Base-by-base conservation (phyloP, 805 yeast species). In the Kodamaea jinghongensis region DNA sequence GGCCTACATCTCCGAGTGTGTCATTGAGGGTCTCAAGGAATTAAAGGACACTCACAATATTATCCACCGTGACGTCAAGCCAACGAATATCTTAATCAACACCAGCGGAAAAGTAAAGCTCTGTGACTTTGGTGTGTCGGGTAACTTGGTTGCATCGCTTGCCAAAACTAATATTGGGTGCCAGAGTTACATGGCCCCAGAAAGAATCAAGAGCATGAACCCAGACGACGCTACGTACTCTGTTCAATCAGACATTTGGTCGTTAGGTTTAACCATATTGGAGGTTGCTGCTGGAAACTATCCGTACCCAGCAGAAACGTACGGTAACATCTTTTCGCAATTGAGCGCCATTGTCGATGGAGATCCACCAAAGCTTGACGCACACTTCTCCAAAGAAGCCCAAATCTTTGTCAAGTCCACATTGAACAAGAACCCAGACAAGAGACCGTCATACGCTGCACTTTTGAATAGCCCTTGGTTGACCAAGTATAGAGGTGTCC, bases 121-220 rank as follows among this genome's bases (percentile, higher is more conserved):
- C 20, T 88, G 96, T 67, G 99, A 91, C 65, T 91, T 91, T 62
- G 99, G 99, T 38, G 99, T 91, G 15, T 79, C 89, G 39, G 98
- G 98, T 13, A 91, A 91, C 56, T 68, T 91, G 45, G 98, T 93
- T 15, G 96, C 97, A 2, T 87, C 96, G 0, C 71, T 91, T 52
- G 98, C 98, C 11, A 81, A 88, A 54, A 91, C 99, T 0, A 91
- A 93, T 52, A 88, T 91, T 49, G 99, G 99, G 4, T 91, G 99
- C 63, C 99, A 93, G 64, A 85, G 96, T 1, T 91, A 91, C 62
- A 93, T 93, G 98, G 98, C 98, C 1, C 99, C 99, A 1, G 99
- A 91, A 59, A 76, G 99, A 55, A 93, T 93, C 51, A 81, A 82
- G 55, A 78, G 86, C 0, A 53, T 75, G 45, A 80, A 69, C 47